Evolutionary conservation across 108 stramenopile genomes (phyloP).

Genomic region (Heterococcus sp.): DNA sequence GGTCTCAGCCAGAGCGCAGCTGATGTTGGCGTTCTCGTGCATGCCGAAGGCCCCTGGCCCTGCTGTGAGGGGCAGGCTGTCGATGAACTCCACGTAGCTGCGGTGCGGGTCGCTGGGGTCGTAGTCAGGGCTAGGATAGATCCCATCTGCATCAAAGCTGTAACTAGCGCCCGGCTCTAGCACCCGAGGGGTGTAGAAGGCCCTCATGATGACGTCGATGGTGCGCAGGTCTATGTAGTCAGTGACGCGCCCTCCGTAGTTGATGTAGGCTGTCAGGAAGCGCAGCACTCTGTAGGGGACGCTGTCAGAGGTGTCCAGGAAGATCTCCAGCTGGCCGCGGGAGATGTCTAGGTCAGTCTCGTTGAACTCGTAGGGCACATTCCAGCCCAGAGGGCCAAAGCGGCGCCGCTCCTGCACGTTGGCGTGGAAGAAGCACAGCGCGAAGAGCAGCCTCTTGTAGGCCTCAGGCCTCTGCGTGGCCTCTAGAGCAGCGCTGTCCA

Average conservation of each 20-base stretch:
- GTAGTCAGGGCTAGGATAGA: constrained; percentile 46
- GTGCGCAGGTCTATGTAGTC: constrained; percentile 64
- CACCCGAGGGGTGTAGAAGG: constrained; percentile 47
- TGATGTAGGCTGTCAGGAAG: constrained; percentile 65
- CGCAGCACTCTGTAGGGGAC: constrained; percentile 53
- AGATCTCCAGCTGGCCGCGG: constrained; percentile 58
- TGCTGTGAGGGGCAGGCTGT: constrained; percentile 51
- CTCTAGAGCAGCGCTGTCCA: constrained; percentile 51
- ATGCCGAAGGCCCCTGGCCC: constrained; percentile 54
- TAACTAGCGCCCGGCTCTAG: constrained; percentile 32
- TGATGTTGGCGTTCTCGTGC: constrained; percentile 59
- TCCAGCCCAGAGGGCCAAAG: constrained; percentile 63
- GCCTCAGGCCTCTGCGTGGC: constrained; percentile 43
- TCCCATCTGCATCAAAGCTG: constrained; percentile 47
- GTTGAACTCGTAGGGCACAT: constrained; percentile 65
- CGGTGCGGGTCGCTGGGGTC: constrained; percentile 51
- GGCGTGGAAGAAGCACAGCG: constrained; percentile 64
- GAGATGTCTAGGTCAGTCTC: constrained; percentile 64
- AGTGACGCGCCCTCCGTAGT: constrained; percentile 65
- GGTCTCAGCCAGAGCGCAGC: constrained; percentile 50
- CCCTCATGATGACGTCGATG: constrained; percentile 55
- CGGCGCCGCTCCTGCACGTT: constrained; percentile 57
- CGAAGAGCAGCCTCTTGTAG: constrained; percentile 61
- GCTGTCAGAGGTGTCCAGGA: constrained; percentile 55
- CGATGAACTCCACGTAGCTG: constrained; percentile 50